These are phyloP conservation scores for Aspergillus viridinutans DNA, from an alignment of 2,329 filamentous ascomycete species.

Conservation along the genomic window DNA sequence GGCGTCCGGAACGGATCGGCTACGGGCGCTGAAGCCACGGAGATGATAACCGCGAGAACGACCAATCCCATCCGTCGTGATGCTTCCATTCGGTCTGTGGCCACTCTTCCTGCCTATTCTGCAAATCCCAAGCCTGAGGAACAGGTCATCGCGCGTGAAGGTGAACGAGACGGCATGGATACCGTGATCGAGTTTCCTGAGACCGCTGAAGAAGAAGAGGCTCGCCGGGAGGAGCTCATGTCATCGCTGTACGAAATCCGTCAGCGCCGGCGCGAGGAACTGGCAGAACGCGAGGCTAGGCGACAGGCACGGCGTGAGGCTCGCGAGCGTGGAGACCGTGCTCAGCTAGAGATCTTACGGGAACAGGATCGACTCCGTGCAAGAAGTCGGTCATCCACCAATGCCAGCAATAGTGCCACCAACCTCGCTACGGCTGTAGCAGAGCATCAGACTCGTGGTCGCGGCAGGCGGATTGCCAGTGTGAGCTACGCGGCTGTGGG, in stretches of 20 bases:
- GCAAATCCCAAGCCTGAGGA: slow-evolving; percentile 69
- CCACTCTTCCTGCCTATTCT: slow-evolving; percentile 86
- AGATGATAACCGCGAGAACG: slow-evolving; percentile 23
- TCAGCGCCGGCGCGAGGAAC: slow-evolving; percentile 67
- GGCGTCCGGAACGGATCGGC: slow-evolving; percentile 19
- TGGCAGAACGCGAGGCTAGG: slow-evolving; percentile 73
- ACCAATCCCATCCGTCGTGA: slow-evolving; percentile 64
- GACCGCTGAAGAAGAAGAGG: slow-evolving; percentile 73
- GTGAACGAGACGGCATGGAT: slow-evolving; percentile 88
- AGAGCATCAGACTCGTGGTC: slow-evolving; percentile 42
- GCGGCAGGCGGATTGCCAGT: slow-evolving; percentile 44
- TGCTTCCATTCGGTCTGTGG: slow-evolving; percentile 84
- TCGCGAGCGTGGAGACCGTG: slow-evolving; percentile 64
- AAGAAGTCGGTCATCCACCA: slow-evolving; percentile 22
- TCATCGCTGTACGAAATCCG: slow-evolving; percentile 87
- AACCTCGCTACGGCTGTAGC: slow-evolving; percentile 32
- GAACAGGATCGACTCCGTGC: slow-evolving; percentile 53
- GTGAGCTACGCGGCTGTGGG: slow-evolving; percentile 47
- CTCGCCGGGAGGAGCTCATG: slow-evolving; percentile 83
- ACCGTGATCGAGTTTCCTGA: slow-evolving; percentile 82
- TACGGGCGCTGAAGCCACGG: slow-evolving; percentile 25
- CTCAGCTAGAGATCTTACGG: slow-evolving; percentile 62
- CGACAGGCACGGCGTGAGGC: slow-evolving; percentile 67
- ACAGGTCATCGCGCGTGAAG: slow-evolving; percentile 78
- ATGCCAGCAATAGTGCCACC: slow-evolving; percentile 35